A percentile compares a stretch with the other conserved stretches of the same genome.
Conservation (phyloP, 2,329 filamentous ascomycete genomes). For the Nannizziopsis barbatae region DNA sequence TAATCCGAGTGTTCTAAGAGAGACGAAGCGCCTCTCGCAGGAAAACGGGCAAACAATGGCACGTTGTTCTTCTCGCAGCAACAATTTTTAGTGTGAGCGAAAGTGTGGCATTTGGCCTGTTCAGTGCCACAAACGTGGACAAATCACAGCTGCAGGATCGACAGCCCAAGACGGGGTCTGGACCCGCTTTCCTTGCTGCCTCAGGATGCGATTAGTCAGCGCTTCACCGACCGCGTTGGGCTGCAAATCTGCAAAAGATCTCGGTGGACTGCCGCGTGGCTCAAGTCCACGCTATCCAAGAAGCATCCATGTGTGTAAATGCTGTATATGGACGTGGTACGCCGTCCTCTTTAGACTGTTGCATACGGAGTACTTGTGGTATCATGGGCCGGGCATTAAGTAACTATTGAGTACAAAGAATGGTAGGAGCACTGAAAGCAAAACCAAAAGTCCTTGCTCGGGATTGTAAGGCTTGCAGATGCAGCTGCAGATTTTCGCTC, state of each 20-base stretch:
- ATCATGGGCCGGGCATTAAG: too few species aligned
- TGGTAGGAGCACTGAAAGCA: too few species aligned
- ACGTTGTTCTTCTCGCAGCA: background rate
- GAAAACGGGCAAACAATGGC: slow-evolving; percentile 1
- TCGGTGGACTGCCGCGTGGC: background rate
- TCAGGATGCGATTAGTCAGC: background rate
- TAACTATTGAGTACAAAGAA: too few species aligned
- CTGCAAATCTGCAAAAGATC: background rate
- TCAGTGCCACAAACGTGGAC: slow-evolving; percentile 13
- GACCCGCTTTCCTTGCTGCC: background rate
- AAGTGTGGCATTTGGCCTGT: background rate
- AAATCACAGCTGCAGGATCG: slow-evolving; percentile 15
- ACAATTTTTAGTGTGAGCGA: too few species aligned
- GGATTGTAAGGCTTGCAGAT: too few species aligned
- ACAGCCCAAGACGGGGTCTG: background rate
- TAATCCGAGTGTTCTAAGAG: background rate
- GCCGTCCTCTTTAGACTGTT: too few species aligned
- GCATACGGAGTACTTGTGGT: too few species aligned
- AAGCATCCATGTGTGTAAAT: background rate
- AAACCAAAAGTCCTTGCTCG: too few species aligned
- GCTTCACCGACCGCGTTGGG: background rate
- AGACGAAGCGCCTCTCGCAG: background rate
- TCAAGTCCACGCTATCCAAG: too few species aligned
- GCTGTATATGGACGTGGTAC: background rate
- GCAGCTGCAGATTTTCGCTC: too few species aligned